Base-by-base conservation (phyloP, 169 alveolate genomes). In the Cryptosporidium muris region DNA sequence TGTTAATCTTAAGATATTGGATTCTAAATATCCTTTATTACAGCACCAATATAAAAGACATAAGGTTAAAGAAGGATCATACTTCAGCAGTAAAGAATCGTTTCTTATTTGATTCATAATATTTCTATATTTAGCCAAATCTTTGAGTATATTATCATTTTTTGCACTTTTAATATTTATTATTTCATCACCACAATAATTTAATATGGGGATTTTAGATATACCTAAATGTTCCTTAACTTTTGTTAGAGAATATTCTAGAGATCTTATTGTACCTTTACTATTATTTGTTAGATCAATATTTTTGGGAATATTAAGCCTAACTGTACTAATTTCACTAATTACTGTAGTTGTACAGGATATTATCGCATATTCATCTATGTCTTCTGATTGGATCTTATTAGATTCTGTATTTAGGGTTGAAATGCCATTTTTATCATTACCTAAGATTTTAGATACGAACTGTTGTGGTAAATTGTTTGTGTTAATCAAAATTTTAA, bases 171-270 rank as follows among this genome's bases (percentile, higher is more conserved):
- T 63, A 74, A 74, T 54, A n/a, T 74, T 74, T 34, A 74, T 74
- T 2, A 74, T 74, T 36, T 74, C 85, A 34, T 74, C 85, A 0
- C 85, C 85, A 45, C 60, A 74, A 38, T 58, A 74, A 58, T 74
- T 16, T 16, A 74, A 25, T 56, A 74, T 7, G 40, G 85, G 85
- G 7, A 74, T 58, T 64, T 48, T 74, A 9, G 54, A 66, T 4
- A 25, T 45, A 2, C 85, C 67, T n/a, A 74, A 51, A 58, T 74
- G 85, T 2, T 74, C 63, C 16, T 40, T 43, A 0, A 74, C 85
- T 16, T 74, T 74, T n/a, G 14, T 58, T 40, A 74, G 56, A 37
- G 85, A 74, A 8, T 58, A 16, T 58, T 74, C 85, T 51, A 74
- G 43, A 6, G 85, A 74, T 34, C 25, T 43, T 38, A 74, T 47